These are phyloP conservation scores for Codiaeum variegatum DNA, from an alignment of 441 rosid genomes.

Conservation along the genomic window DNA sequence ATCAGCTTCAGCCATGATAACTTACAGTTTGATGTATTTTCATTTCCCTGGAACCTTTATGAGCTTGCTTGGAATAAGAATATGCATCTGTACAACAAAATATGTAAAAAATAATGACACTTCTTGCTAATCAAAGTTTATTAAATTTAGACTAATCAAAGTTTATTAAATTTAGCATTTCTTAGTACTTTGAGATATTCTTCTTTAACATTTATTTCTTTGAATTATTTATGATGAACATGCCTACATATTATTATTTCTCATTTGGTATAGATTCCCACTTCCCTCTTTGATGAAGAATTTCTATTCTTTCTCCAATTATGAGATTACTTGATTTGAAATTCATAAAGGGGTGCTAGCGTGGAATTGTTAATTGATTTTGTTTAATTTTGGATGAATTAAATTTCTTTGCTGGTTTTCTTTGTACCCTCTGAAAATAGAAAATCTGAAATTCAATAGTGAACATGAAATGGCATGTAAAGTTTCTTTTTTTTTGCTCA, in stretches of 20 bases:
- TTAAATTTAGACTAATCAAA: not conserved
- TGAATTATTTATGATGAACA: not conserved
- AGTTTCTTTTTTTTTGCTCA: not conserved
- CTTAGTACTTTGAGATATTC: not conserved
- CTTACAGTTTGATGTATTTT: slow-evolving; percentile 50
- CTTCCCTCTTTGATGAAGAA: not conserved
- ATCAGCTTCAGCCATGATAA: slow-evolving; percentile 14
- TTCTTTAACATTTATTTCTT: not conserved
- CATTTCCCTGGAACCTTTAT: slow-evolving; percentile 45
- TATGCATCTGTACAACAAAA: slow-evolving; percentile 44
- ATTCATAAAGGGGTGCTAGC: not conserved
- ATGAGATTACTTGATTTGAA: not conserved
- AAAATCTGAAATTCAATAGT: not conserved
- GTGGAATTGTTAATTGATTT: not conserved
- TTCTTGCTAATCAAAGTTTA: not conserved
- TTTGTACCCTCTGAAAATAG: not conserved
- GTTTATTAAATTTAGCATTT: not conserved
- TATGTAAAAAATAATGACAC: not conserved
- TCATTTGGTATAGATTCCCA: not conserved
- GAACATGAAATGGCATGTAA: not conserved
- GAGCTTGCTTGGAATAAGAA: slow-evolving; percentile 42
- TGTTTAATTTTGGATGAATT: not conserved
- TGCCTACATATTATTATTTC: not conserved
- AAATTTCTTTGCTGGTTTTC: not conserved
- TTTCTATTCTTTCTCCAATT: not conserved